Conservation (phyloP, 371 early-diverging fungal species). For the Batrachochytrium dendrobatidis region DNA sequence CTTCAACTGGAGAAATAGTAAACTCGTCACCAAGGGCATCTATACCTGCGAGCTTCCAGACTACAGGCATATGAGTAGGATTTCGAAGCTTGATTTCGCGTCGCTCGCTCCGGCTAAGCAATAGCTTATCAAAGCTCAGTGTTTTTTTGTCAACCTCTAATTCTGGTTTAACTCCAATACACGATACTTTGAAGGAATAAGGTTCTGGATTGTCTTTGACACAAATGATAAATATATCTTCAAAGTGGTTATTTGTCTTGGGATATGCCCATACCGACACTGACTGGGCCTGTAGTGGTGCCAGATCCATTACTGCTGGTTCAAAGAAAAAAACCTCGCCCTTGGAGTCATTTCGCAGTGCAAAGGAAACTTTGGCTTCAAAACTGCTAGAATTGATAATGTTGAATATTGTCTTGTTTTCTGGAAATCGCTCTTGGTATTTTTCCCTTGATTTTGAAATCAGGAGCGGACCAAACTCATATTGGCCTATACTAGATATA, state of each 20-base stretch:
- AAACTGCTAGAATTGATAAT: constrained; percentile 33
- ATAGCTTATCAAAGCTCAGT: constrained; percentile 47
- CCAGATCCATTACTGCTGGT: constrained; percentile 35
- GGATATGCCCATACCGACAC: constrained; percentile 47
- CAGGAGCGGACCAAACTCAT: constrained; percentile 50
- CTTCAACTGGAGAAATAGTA: constrained; percentile 40
- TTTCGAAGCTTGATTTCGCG: constrained; percentile 45
- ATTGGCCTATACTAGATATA: constrained; percentile 26
- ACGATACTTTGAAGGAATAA: constrained; percentile 35
- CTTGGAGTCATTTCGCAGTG: constrained; percentile 40
- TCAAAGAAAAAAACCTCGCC: constrained; percentile 48
- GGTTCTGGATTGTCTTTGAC: constrained; percentile 57
- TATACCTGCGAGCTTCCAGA: constrained; percentile 45
- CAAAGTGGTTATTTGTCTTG: constrained; percentile 29
- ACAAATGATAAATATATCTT: constrained; percentile 42
- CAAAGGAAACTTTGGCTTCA: constrained; percentile 39
- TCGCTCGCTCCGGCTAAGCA: constrained; percentile 37
- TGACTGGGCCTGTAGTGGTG: constrained; percentile 32
- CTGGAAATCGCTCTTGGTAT: constrained; percentile 42
- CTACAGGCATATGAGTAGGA: constrained; percentile 38
- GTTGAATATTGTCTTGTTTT: constrained; percentile 38
- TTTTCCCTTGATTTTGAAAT: constrained; percentile 45
- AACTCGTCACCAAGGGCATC: constrained; percentile 52
- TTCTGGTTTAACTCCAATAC: constrained; percentile 49
- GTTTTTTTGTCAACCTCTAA: constrained; percentile 46